phyloP scores from a whole-genome alignment of 768 basidiomycete species.

The Porphyrellus cyaneotinctus region DNA sequence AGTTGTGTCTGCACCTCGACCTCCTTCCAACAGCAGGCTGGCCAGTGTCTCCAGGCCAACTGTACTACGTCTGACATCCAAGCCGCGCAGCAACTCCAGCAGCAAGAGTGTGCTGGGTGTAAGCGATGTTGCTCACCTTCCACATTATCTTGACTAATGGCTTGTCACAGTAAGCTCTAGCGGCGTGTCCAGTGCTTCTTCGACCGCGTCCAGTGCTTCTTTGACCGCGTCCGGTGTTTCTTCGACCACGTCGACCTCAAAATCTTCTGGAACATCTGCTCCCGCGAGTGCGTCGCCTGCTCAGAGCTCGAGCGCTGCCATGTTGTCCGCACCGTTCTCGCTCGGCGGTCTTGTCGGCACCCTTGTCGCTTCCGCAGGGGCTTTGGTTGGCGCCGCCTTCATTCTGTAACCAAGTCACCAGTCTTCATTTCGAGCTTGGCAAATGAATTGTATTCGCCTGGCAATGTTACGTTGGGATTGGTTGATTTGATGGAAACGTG shows the following conservation, averaged over 20 bases:
- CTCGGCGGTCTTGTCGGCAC: constrained; percentile 16
- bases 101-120: constrained; percentile 30
- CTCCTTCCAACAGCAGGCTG: constrained; percentile 35
- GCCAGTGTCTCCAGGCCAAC: constrained; percentile 30
- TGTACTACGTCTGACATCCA: constrained; percentile 32
- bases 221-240: not conserved
- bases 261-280: not conserved
- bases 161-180: not conserved
- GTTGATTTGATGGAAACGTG: not conserved
- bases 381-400: constrained; percentile 24
- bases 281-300: not conserved
- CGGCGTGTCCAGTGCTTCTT: not conserved
- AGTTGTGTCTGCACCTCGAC: constrained; percentile 37
- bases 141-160: not conserved
- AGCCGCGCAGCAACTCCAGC: constrained; percentile 32
- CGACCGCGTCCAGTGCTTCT: not conserved
- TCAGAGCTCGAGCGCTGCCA: constrained; percentile 14
- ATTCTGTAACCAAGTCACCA: constrained; percentile 13
- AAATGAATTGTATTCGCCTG: not conserved
- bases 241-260: not conserved
- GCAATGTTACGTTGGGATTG: not conserved
- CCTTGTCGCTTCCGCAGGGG: constrained; percentile 25
- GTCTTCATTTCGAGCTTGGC: not conserved
- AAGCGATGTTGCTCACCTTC: not conserved
- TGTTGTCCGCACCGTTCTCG: constrained; percentile 15